Conservation (phyloP, 257 asterid species). For the Solanum chaucha region DNA sequence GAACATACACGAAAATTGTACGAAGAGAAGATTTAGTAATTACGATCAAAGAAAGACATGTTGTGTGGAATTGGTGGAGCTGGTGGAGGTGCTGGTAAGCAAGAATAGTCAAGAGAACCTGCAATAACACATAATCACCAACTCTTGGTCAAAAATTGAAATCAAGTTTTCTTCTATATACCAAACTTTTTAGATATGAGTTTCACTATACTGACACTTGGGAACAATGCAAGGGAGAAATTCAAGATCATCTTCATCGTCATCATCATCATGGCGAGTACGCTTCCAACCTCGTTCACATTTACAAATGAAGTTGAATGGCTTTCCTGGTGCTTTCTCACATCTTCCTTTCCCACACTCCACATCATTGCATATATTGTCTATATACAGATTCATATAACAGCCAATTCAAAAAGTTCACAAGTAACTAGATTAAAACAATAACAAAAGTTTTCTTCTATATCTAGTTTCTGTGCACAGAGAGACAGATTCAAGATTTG, state of each 20-base stretch:
- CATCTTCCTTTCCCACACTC: slow-evolving; percentile 77
- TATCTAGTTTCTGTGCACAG: background rate
- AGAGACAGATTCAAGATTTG: background rate
- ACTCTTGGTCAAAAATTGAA: background rate
- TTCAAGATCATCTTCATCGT: slow-evolving; percentile 18
- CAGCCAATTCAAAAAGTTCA: background rate
- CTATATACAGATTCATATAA: background rate
- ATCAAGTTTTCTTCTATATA: background rate
- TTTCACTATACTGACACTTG: slow-evolving; percentile 27
- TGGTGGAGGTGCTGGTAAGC: slow-evolving; percentile 76
- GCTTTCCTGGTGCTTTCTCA: slow-evolving; percentile 23
- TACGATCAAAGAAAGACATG: slow-evolving; percentile 56
- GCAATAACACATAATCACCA: background rate
- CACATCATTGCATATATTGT: slow-evolving; percentile 43
- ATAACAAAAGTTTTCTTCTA: background rate
- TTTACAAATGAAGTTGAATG: slow-evolving; percentile 47
- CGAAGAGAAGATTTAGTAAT: background rate
- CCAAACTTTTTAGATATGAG: background rate
- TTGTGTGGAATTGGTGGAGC: slow-evolving; percentile 45
- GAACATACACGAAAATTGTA: background rate
- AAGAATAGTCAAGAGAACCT: slow-evolving; percentile 72
- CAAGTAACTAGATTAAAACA: background rate
- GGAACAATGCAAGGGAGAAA: slow-evolving; percentile 74
- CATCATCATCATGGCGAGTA: slow-evolving; percentile 27
- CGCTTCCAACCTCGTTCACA: slow-evolving; percentile 68